A percentile compares a stretch with the other conserved stretches of the same genome.
These are phyloP conservation scores for Tillandsia fasciculata DNA, from an alignment of 176 grass and related monocot genomes.

Conservation along the genomic window DNA sequence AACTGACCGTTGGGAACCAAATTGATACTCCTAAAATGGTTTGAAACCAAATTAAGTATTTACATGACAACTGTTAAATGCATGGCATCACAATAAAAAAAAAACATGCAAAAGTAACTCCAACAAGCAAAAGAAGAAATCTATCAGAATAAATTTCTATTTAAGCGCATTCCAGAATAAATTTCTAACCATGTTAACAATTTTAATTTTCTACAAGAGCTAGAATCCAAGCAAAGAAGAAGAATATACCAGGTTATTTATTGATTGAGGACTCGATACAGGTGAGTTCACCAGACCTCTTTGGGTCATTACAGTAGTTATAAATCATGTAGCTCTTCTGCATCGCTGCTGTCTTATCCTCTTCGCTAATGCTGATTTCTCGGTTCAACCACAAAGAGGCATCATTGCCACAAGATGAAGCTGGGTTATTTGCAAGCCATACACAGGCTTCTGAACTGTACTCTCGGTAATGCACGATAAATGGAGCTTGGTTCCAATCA, in stretches of 20 bases:
- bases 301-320: conserved; percentile 22
- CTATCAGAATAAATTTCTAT: too few relatives aligned
- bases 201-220: too few relatives aligned
- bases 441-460: conserved; percentile 18
- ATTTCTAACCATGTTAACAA: too few relatives aligned
- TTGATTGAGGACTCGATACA: conserved; percentile 14
- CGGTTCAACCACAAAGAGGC: conserved; percentile 1
- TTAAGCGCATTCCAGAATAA: too few relatives aligned
- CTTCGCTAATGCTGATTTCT: conserved; percentile 2
- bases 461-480: conserved; percentile 8
- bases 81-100: too few relatives aligned
- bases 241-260: neutral
- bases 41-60: too few relatives aligned
- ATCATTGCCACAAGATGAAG: conserved; percentile 10
- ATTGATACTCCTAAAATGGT: too few relatives aligned
- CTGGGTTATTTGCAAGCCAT: conserved; percentile 3
- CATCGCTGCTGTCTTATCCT: conserved; percentile 10
- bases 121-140: too few relatives aligned
- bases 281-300: conserved; percentile 5
- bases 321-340: conserved; percentile 17
- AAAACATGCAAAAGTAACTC: too few relatives aligned
- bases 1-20: too few relatives aligned
- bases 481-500: conserved; percentile 24
- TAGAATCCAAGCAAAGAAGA: too few relatives aligned
- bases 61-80: too few relatives aligned